Conservation (phyloP, 1,284 basidiomycete species). For the Cutaneotrichosporon cutaneum region DNA sequence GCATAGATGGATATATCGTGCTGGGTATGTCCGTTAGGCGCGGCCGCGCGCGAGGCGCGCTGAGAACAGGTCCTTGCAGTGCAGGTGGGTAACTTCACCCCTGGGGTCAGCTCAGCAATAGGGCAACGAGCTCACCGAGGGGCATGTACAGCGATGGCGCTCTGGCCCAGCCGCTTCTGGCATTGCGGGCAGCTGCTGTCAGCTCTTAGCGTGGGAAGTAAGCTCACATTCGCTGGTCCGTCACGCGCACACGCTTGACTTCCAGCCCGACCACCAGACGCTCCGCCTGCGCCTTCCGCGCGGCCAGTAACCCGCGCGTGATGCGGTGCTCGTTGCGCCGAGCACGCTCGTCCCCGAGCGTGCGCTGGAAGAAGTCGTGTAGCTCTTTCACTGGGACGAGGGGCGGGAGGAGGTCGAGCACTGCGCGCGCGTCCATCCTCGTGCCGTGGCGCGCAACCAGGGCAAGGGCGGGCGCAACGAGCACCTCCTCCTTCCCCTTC, state of each 20-base stretch:
- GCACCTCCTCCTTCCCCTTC: slow-evolving; percentile 22
- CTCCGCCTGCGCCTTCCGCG: slow-evolving; percentile 65
- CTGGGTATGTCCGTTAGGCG: slow-evolving; percentile 3
- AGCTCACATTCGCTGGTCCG: slow-evolving; percentile 81
- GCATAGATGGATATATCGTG: slow-evolving; percentile 16
- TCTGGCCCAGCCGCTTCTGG: slow-evolving; percentile 88
- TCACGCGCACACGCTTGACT: slow-evolving; percentile 79
- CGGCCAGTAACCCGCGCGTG: slow-evolving; percentile 16
- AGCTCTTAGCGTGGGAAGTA: not conserved
- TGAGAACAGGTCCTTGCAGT: slow-evolving; percentile 81
- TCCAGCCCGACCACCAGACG: slow-evolving; percentile 71
- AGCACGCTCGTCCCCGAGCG: slow-evolving; percentile 57
- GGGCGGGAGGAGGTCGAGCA: slow-evolving; percentile 81
- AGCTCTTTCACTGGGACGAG: slow-evolving; percentile 70
- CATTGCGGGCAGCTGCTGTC: slow-evolving; percentile 82
- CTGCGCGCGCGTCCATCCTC: slow-evolving; percentile 73
- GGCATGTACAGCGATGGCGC: slow-evolving; percentile 89
- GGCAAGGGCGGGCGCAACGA: slow-evolving; percentile 74
- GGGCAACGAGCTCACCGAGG: slow-evolving; percentile 58
- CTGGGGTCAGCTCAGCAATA: not conserved
- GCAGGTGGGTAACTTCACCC: slow-evolving; percentile 90
- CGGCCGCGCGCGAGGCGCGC: slow-evolving; percentile 34
- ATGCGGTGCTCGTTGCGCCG: slow-evolving; percentile 24
- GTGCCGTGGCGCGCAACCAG: slow-evolving; percentile 80
- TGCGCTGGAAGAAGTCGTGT: slow-evolving; percentile 72